Base-by-base conservation (phyloP, 164 flowering plant genomes). In the Magnolia sinica region DNA sequence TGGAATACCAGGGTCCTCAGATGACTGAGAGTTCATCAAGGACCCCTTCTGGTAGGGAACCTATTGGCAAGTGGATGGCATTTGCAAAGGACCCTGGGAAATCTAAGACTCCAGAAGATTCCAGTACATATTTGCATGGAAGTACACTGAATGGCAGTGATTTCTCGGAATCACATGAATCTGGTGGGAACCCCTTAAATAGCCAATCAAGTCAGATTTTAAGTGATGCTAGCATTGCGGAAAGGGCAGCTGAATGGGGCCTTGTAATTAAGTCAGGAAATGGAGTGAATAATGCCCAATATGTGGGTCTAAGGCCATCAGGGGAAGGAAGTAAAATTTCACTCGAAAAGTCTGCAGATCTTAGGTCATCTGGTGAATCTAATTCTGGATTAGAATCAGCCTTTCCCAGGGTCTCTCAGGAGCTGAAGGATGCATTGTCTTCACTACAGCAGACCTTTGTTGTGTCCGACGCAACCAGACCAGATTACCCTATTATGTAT, bases 381-480 rank as follows among this genome's bases (percentile, higher is more conserved):
- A 79, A 64, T 74, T 69, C 9, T 20, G 83, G 76, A 24, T 4
- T 64, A 59, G 77, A 77, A 11, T 69, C 72, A 14, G 86, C 80
- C 29, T 49, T 88, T 6, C 98, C 97, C 2, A 87, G 95, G 65
- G 95, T 88, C 8, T 92, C 99, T 51, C 91, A 94, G 77, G 99
- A 96, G 79, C 76, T 96, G 68, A 92, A 88, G 83, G 96, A 87
- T 73, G 99, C 99, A 18, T 79, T 96, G 75, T 81, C 97, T 0
- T 86, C 88, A 8, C 79, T 96, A 70, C 93, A 91, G 66, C 99
- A 96, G 79, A 96, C 98, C 0, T 96, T 96, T 85, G 99, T 96
- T n/a, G 98, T 96, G 1, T 94, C 99, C 1, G 96, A 96, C 84
- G 97, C 98, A 8, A 91, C 93, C 8, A 88, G 85, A 79, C 97